A percentile compares a stretch with the other conserved stretches of the same genome.
Conservation (phyloP, 2,329 filamentous ascomycete species). For the Rutstroemia sp. region DNA sequence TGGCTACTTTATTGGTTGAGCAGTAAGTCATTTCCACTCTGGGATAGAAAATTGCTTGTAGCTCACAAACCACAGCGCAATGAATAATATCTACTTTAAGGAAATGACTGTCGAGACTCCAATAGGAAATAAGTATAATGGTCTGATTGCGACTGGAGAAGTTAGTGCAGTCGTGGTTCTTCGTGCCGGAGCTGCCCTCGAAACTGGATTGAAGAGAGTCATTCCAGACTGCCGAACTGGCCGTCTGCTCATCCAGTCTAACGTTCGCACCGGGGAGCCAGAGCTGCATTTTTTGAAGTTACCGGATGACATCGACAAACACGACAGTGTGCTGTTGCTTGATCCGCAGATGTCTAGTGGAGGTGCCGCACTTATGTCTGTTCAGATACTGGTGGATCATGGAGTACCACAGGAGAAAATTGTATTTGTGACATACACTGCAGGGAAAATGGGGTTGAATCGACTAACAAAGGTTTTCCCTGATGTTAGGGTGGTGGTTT, state of each 20-base stretch:
- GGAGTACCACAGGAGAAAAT: constrained; percentile 79
- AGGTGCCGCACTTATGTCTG: constrained; percentile 82
- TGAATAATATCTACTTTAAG: constrained; percentile 69
- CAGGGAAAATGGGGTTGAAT: constrained; percentile 76
- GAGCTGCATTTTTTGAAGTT: constrained; percentile 87
- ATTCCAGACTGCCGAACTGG: constrained; percentile 90
- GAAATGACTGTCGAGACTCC: constrained; percentile 62
- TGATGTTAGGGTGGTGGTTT: constrained; percentile 77
- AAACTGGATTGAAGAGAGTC: constrained; percentile 79
- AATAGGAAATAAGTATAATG: constrained; percentile 59
- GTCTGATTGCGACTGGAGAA: constrained; percentile 62
- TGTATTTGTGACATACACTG: constrained; percentile 88
- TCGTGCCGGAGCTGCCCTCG: constrained; percentile 80
- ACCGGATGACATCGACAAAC: constrained; percentile 61
- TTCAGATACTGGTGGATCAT: constrained; percentile 91
- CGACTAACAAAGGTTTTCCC: constrained; percentile 85
- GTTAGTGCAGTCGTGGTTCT: constrained; percentile 83
- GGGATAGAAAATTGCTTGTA: neutral
- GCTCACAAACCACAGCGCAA: constrained; percentile 44
- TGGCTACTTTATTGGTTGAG: constrained; percentile 80
- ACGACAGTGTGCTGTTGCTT: constrained; percentile 77
- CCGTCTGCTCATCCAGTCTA: constrained; percentile 84
- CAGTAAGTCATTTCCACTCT: constrained; percentile 39
- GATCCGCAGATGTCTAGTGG: constrained; percentile 95
- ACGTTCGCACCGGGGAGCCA: constrained; percentile 76